phyloP scores from a whole-genome alignment of 2,329 filamentous ascomycete genomes.

The Simplicillium sp. region DNA sequence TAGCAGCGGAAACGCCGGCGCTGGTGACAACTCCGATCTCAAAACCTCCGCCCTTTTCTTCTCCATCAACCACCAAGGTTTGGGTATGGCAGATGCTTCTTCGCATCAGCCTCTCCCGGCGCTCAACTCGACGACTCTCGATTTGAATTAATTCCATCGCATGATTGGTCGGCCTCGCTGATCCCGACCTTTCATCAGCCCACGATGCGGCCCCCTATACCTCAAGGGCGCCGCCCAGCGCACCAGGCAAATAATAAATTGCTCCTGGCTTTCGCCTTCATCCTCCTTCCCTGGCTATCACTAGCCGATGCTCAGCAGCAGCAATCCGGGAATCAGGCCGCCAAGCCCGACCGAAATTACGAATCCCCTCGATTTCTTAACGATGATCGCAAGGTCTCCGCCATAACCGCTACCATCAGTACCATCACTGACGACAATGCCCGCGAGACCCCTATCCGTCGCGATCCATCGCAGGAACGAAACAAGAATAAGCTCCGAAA shows the following conservation, averaged over 20 bases:
- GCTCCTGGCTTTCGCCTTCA: conserved; percentile 45
- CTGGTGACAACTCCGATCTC: no score
- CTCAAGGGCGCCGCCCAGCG: no score
- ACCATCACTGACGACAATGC: conserved; percentile 14
- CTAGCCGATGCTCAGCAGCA: conserved; percentile 58
- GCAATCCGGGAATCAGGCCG: conserved; percentile 25
- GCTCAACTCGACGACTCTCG: neutral
- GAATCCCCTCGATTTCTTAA: neutral
- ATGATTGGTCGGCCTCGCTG: no score
- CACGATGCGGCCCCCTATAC: neutral
- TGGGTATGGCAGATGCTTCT: neutral
- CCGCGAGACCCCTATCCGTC: conserved; percentile 3
- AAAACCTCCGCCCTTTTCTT: no score
- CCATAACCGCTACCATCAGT: conserved; percentile 13
- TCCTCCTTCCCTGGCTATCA: conserved; percentile 45
- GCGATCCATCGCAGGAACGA: neutral
- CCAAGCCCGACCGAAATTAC: conserved; percentile 4
- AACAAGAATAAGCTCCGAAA: conserved; percentile 13
- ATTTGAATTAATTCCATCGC: neutral
- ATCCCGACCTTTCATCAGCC: no score
- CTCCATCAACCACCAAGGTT: neutral
- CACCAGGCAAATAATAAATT: conserved; percentile 30
- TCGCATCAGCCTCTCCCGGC: neutral
- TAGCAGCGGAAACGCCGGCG: no score
- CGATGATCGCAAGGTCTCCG: neutral